phyloP scores from a whole-genome alignment of 371 early-diverging fungal species.

The Haplosporangium sp. region DNA sequence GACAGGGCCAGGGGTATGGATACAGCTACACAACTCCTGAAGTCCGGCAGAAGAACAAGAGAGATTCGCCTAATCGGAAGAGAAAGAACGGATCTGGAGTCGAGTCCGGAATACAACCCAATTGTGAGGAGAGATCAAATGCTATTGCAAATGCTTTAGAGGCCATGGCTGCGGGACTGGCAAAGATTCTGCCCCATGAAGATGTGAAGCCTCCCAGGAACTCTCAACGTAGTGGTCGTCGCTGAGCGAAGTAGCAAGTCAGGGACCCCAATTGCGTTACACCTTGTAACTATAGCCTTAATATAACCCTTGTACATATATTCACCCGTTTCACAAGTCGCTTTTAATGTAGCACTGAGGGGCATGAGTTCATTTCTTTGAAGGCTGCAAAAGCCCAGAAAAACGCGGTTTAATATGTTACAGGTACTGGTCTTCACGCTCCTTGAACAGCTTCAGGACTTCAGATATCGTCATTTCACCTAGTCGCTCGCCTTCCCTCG shows the following conservation, averaged over 20 bases:
- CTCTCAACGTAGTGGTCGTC: too few relatives aligned
- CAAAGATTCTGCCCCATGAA: conserved; percentile 35
- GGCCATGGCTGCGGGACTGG: conserved; percentile 41
- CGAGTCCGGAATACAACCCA: neutral
- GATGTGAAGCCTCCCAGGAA: conserved; percentile 15
- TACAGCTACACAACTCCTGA: conserved; percentile 38
- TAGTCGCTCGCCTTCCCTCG: conserved; percentile 67
- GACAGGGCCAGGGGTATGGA: conserved; percentile 42
- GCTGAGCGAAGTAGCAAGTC: too few relatives aligned
- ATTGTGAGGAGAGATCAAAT: conserved; percentile 10
- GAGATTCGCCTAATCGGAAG: conserved; percentile 12
- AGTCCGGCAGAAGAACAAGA: conserved; percentile 19
- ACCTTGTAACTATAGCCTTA: too few relatives aligned
- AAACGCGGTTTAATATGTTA: neutral
- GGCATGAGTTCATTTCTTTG: too few relatives aligned
- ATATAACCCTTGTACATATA: too few relatives aligned
- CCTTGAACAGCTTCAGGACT: conserved; percentile 36
- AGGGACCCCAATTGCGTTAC: too few relatives aligned
- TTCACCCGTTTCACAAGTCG: too few relatives aligned
- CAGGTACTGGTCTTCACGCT: conserved; percentile 40
- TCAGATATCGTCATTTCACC: conserved; percentile 49
- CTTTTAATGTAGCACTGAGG: too few relatives aligned
- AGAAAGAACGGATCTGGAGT: neutral
- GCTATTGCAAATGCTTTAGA: conserved; percentile 49
- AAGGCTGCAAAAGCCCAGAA: neutral